Evolutionary conservation across 305 asterid genomes (phyloP), one percentile per base, ranked within the genome.

Genomic region (Fraxinus xanthoxyloides): DNA sequence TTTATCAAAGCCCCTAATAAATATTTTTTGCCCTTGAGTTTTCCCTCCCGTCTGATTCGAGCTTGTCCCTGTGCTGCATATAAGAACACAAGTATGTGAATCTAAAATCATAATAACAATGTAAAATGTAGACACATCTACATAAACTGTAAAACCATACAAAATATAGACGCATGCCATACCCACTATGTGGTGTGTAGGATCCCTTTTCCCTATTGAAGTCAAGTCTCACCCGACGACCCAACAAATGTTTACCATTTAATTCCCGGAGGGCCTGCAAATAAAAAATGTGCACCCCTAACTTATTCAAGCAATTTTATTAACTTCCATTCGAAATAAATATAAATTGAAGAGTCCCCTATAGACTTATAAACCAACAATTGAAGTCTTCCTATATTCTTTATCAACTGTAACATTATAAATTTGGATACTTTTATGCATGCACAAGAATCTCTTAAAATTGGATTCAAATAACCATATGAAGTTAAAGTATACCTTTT

Each of bases 141-240:
- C 7, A 10, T 63, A 24, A 67, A 31, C 40, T 1, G 75, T 69
- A 36, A 77, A 17, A 23, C 19, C 75, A 56, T 31, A 24, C 76
- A 70, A 69, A 61, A 72, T 80, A 76, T 32, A 84, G 79, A 54
- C 24, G 75, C 10, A 32, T 10, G 74, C 2, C 81, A 81, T 91
- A 90, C 97, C 92, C 87, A 77, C 87, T 81, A 43, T 75, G 76
- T 4, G 92, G 97, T 36, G 96, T 90, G 88, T 85, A 85, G 1
- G 86, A 40, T 61, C 92, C 90, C 84, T 94, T 92, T 85, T 90
- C 93, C 81, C 31, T 84, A 23, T 91, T 92, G 72, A 87, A 31
- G 86, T 94, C 97, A 69, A 95, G 94, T 76, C 87, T 92, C 72
- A 95, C 90, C 12, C 35, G 83, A 80, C 98, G 97, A 36, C 93